These are phyloP conservation scores for Cadophora sp. DNA, from an alignment of 2,329 filamentous ascomycete genomes.

Conservation along the genomic window DNA sequence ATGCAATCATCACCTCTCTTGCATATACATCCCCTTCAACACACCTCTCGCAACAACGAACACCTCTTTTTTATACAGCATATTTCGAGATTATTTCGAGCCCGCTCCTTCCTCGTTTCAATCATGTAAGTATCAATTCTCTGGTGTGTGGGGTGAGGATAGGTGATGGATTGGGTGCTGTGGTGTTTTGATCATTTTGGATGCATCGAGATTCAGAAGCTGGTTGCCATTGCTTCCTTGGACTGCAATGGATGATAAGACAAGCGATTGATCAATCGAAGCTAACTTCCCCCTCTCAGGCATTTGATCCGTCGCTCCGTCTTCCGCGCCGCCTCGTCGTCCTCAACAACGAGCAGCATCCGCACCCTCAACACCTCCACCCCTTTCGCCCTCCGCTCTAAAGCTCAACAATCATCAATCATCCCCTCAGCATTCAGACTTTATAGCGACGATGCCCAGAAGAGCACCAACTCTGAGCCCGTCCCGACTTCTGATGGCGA, in stretches of 20 bases:
- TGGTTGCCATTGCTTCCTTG: neutral
- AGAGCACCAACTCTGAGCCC: slow-evolving; percentile 13
- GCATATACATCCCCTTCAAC: neutral
- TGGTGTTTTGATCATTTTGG: neutral
- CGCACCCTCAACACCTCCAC: slow-evolving; percentile 48
- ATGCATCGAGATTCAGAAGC: neutral
- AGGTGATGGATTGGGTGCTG: neutral
- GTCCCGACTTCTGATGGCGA: slow-evolving; percentile 37
- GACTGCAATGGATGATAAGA: neutral
- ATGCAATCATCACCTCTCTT: slow-evolving; percentile 26
- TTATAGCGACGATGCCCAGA: slow-evolving; percentile 51
- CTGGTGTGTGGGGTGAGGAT: neutral
- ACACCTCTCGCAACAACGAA: neutral
- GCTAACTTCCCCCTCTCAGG: slow-evolving; percentile 34
- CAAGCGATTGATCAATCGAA: slow-evolving; percentile 3
- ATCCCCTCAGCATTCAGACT: slow-evolving; percentile 50
- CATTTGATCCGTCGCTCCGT: slow-evolving; percentile 59
- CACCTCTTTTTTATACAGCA: neutral
- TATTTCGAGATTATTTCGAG: neutral
- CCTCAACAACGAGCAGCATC: slow-evolving; percentile 46
- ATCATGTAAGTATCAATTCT: slow-evolving; percentile 38
- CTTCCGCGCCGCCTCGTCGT: slow-evolving; percentile 58
- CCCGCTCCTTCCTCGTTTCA: slow-evolving; percentile 26
- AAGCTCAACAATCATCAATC: slow-evolving; percentile 45
- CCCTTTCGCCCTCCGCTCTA: slow-evolving; percentile 45